These are phyloP conservation scores for Dothiorella sarmentorum DNA, from an alignment of 2,329 filamentous ascomycete species.

Conservation along the genomic window DNA sequence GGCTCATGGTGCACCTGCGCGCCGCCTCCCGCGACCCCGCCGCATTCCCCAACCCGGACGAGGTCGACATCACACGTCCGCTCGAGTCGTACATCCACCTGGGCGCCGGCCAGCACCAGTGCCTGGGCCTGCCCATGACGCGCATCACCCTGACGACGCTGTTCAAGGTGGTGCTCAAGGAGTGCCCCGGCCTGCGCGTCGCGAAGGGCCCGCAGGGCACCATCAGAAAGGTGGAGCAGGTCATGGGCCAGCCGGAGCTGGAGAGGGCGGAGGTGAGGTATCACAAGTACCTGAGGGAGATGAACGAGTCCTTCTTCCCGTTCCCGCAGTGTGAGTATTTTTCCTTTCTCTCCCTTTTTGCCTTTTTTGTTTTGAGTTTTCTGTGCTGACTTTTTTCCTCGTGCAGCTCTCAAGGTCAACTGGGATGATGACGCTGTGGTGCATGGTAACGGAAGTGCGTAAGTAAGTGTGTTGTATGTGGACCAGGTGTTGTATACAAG, in stretches of 20 bases:
- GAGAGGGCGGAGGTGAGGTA: conserved; percentile 35
- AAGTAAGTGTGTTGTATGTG: background rate
- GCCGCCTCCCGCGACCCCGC: conserved; percentile 40
- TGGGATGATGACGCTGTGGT: conserved; percentile 27
- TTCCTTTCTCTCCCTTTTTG: background rate
- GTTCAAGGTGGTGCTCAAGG: conserved; percentile 42
- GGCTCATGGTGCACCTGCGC: conserved; percentile 43
- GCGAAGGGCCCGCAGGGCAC: conserved; percentile 39
- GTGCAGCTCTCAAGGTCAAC: conserved; percentile 31
- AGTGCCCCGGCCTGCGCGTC: conserved; percentile 37
- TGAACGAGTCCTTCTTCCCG: conserved; percentile 46
- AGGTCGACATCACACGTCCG: conserved; percentile 37
- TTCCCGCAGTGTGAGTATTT: conserved; percentile 46
- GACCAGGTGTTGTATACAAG: background rate
- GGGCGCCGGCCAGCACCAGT: conserved; percentile 42
- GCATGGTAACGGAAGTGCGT: background rate
- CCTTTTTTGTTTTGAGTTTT: background rate
- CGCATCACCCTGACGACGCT: conserved; percentile 44
- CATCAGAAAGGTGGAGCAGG: conserved; percentile 43
- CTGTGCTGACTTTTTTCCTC: conserved; percentile 15
- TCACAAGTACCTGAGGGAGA: conserved; percentile 47
- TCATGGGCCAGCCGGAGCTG: conserved; percentile 19
- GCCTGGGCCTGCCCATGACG: conserved; percentile 44
- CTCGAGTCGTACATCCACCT: conserved; percentile 45
- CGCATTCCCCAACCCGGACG: conserved; percentile 42